Conservation (phyloP, 1,284 basidiomycete genomes). For the Cryptococcus amylolentus region DNA sequence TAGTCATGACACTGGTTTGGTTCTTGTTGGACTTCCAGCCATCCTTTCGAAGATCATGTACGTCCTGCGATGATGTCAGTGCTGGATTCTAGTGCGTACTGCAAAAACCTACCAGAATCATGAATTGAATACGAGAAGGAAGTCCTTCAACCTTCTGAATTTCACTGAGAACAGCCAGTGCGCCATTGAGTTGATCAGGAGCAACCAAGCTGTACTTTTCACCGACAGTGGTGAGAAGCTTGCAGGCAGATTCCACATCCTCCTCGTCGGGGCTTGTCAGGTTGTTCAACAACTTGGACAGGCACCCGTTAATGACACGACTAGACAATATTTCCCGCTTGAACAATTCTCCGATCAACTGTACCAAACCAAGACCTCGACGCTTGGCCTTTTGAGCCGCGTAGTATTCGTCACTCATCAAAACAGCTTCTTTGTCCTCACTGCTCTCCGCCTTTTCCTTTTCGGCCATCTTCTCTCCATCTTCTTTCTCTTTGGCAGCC, state of each 20-base stretch:
- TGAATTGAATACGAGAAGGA: slow-evolving; percentile 86
- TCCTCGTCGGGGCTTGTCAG: slow-evolving; percentile 94
- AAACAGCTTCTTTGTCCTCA: slow-evolving; percentile 56
- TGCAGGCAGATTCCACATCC: slow-evolving; percentile 94
- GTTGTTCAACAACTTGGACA: slow-evolving; percentile 73
- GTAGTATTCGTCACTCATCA: slow-evolving; percentile 96
- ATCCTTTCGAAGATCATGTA: slow-evolving; percentile 80
- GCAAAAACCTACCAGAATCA: slow-evolving; percentile 70
- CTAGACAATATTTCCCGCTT: slow-evolving; percentile 93
- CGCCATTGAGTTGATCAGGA: slow-evolving; percentile 80
- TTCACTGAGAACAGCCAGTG: slow-evolving; percentile 85
- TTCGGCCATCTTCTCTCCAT: slow-evolving; percentile 54
- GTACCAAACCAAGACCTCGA: slow-evolving; percentile 91
- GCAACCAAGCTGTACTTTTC: slow-evolving; percentile 54
- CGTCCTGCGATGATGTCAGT: slow-evolving; percentile 58
- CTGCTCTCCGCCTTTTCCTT: slow-evolving; percentile 46
- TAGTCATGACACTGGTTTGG: slow-evolving; percentile 77
- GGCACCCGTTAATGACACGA: slow-evolving; percentile 93
- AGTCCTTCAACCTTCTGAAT: slow-evolving; percentile 70
- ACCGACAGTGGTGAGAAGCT: slow-evolving; percentile 86
- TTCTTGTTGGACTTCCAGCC: slow-evolving; percentile 75
- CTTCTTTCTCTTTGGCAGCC: slow-evolving; percentile 56
- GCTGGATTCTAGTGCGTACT: not conserved
- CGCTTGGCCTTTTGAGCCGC: slow-evolving; percentile 95
- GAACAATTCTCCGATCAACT: slow-evolving; percentile 97